Conservation (phyloP, 192 early-diverging fungal species). For the Neocallimastix lanati region DNA sequence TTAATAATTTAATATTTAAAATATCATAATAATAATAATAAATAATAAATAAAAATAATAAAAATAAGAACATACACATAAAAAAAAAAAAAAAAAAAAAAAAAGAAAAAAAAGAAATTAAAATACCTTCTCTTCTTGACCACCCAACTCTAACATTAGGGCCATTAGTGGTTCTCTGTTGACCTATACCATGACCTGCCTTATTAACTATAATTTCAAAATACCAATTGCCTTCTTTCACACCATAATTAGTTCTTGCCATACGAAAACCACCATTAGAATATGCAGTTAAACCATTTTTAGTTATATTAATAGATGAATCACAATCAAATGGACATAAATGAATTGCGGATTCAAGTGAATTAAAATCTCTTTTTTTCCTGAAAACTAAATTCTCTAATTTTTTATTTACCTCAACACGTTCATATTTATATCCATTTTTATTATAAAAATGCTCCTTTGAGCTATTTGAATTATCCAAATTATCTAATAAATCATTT, state of each 20-base stretch:
- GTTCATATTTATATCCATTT: slow-evolving; percentile 36
- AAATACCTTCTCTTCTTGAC: slow-evolving; percentile 40
- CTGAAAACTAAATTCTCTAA: slow-evolving; percentile 23
- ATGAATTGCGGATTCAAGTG: slow-evolving; percentile 14
- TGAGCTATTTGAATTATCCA: neutral
- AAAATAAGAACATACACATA: too few relatives aligned
- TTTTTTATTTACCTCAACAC: slow-evolving; percentile 22
- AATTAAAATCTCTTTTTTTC: slow-evolving; percentile 20
- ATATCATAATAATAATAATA: too few relatives aligned
- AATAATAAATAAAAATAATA: too few relatives aligned
- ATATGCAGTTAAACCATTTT: slow-evolving; percentile 31
- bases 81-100: too few relatives aligned
- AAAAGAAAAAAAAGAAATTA: too few relatives aligned
- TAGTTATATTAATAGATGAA: slow-evolving; percentile 29
- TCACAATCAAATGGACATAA: slow-evolving; percentile 37
- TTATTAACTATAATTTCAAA: slow-evolving; percentile 33
- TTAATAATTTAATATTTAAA: too few relatives aligned
- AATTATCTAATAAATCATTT: neutral
- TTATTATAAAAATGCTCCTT: slow-evolving; percentile 23
- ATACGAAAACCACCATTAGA: slow-evolving; percentile 44
- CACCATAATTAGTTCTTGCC: slow-evolving; percentile 36
- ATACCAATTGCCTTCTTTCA: slow-evolving; percentile 41
- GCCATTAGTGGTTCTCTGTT: slow-evolving; percentile 15
- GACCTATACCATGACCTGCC: slow-evolving; percentile 14
- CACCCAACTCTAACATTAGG: slow-evolving; percentile 45